These are phyloP conservation scores for Nicotiana obtusifolia DNA, from an alignment of 257 asterid species.

Conservation along the genomic window DNA sequence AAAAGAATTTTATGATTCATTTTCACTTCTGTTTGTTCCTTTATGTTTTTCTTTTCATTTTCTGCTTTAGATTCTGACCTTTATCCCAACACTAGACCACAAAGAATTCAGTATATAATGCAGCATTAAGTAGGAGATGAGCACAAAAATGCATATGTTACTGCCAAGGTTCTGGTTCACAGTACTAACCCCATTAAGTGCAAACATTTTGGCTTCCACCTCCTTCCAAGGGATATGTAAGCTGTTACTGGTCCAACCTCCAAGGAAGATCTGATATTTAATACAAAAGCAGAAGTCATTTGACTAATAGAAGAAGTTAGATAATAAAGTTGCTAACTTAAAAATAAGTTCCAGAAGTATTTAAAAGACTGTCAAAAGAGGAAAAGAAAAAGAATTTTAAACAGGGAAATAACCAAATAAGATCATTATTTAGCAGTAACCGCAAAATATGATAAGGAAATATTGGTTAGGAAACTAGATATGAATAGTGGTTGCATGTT, in stretches of 20 bases:
- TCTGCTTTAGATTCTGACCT: not conserved
- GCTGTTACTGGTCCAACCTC: constrained; percentile 49
- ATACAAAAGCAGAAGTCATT: constrained; percentile 3
- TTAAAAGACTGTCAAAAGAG: not conserved
- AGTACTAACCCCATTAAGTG: constrained; percentile 70
- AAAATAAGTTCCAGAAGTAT: not conserved
- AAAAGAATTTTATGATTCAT: not conserved
- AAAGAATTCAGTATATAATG: not conserved
- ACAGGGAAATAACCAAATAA: not conserved
- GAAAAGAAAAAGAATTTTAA: not conserved
- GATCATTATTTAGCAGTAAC: constrained; percentile 7
- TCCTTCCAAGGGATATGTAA: constrained; percentile 67
- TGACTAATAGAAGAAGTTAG: not conserved
- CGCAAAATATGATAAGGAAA: not conserved
- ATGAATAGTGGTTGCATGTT: not conserved
- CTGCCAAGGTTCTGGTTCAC: constrained; percentile 4
- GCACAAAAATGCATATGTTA: not conserved
- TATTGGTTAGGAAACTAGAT: not conserved
- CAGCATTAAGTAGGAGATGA: constrained; percentile 11
- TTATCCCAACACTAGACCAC: not conserved
- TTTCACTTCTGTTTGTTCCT: not conserved
- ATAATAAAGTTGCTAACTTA: not conserved
- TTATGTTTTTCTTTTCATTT: not conserved
- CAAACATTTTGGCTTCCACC: constrained; percentile 68
- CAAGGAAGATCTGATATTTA: constrained; percentile 51